Evolutionary conservation across 768 basidiomycete species (phyloP).

Genomic region (Mycena vitilis): DNA sequence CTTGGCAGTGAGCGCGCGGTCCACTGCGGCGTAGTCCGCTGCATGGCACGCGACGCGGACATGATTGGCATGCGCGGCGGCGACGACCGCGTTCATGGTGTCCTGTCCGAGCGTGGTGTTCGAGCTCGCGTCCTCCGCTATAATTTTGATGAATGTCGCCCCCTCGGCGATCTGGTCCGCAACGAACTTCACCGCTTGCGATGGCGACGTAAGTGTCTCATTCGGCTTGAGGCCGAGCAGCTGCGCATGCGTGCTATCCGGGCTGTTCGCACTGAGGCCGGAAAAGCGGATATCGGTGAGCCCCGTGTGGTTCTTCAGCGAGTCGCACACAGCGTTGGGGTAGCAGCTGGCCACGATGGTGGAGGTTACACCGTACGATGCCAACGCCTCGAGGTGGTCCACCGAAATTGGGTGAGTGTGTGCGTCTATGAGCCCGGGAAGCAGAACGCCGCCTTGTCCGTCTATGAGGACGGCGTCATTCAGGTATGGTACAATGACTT

Average conservation of each 20-base stretch:
- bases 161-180: slow-evolving; percentile 9
- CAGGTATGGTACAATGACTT: slow-evolving; percentile 2
- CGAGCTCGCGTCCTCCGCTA: neutral
- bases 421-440: slow-evolving; percentile 31
- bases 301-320: slow-evolving; percentile 13
- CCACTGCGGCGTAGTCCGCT: slow-evolving; percentile 8
- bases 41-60: slow-evolving; percentile 17
- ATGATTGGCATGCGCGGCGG: neutral
- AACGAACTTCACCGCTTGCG: slow-evolving; percentile 14
- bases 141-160: slow-evolving; percentile 19
- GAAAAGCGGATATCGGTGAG: slow-evolving; percentile 22
- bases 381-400: slow-evolving; percentile 17
- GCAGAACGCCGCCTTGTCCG: slow-evolving; percentile 12
- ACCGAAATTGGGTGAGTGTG: slow-evolving; percentile 15
- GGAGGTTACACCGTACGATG: slow-evolving; percentile 29
- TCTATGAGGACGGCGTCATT: slow-evolving; percentile 10
- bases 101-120: slow-evolving; percentile 9
- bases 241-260: slow-evolving; percentile 15
- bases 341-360: slow-evolving; percentile 16
- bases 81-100: slow-evolving; percentile 19
- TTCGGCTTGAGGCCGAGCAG: neutral
- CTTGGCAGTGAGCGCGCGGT: slow-evolving; percentile 1
- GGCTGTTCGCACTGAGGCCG: slow-evolving; percentile 3
- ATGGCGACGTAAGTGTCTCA: slow-evolving; percentile 19
- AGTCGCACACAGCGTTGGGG: slow-evolving; percentile 10